A percentile compares a stretch with the other conserved stretches of the same genome.
Conservation (phyloP, 2,329 filamentous ascomycete genomes). For the Cyclaneusma minus region DNA sequence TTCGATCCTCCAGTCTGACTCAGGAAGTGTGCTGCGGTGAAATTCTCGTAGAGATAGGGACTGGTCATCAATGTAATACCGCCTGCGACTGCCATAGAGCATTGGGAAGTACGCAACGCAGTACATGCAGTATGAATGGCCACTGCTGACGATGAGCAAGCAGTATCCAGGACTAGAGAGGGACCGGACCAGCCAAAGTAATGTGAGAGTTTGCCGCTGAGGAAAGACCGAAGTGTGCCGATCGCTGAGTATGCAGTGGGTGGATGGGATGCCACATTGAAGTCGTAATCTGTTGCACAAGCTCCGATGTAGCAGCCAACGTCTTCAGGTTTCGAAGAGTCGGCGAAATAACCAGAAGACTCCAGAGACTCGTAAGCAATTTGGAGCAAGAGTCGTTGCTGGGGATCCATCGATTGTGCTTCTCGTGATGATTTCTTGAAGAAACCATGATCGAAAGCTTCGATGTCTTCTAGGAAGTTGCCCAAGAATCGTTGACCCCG, state of each 20-base stretch:
- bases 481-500: too few species aligned
- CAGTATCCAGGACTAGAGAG: constrained; percentile 20
- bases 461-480: constrained; percentile 8
- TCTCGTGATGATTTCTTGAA: constrained; percentile 9
- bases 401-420: constrained; percentile 24
- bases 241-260: constrained; percentile 15
- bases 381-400: constrained; percentile 36
- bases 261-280: constrained; percentile 14
- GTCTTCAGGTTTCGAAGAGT: constrained; percentile 1
- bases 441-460: constrained; percentile 9
- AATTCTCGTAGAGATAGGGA: constrained; percentile 4
- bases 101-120: constrained; percentile 11
- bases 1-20: constrained; percentile 23
- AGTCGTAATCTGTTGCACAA: constrained; percentile 13
- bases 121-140: constrained; percentile 22
- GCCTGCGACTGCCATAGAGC: constrained; percentile 9
- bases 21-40: constrained; percentile 1
- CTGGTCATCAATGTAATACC: constrained; percentile 10
- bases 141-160: constrained; percentile 22
- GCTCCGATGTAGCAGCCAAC: constrained; percentile 17
- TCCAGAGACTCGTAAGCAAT: too few species aligned
- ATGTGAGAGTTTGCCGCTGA: constrained; percentile 19
- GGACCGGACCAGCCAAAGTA: constrained; percentile 22
- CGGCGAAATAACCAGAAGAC: not conserved
- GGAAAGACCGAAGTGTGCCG: constrained; percentile 16